Base-by-base conservation (phyloP, 1,284 basidiomycete genomes). In the Microbotryomycetes sp. region DNA sequence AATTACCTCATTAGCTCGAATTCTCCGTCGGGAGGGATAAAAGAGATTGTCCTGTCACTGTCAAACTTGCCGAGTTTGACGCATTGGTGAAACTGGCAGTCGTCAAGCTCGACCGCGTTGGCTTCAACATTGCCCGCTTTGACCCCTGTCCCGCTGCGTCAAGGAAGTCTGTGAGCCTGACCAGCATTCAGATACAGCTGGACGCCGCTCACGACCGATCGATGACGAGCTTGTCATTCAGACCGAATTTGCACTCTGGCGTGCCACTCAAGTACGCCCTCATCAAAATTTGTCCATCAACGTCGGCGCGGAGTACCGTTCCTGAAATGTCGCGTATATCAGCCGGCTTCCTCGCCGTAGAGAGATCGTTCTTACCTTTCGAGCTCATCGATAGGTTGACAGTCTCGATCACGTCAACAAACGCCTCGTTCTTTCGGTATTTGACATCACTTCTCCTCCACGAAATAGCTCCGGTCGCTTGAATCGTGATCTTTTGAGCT, bases 51-150 rank as follows among this genome's bases (percentile, higher is more conserved):
- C 47, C 94, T 82, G 65, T 86, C 88, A 16, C 88, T 85, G 74
- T 97, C 93, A 75, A 97, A 97, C 76, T 93, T 92, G 68, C 88
- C 87, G 46, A 98, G 78, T 61, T 91, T 85, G 46, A 98, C 96
- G 76, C 96, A 99, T 76, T 98, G 96, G 72, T 99, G 96, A 80
- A 98, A 98, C 65, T 91, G 89, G 75, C 94, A 97, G 74, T 98
- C 94, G 73, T 97, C 94, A 48, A 98, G 79, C 75, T 97, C 91
- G 45, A 97, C 92, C 1, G 89, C 89, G 69, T 52, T 59, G 48
- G 64, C 52, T 27, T 71, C 68, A 45, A 68, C 59, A 5, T 54
- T 59, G 7, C 70, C 68, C 24, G 56, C 61, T 47, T 53, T 30
- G 50, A n/a, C n/a, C 18, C 6, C 54, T 47, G 45, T 29, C 4